Conservation (phyloP, 345 rosid species). For the Noccaea caerulescens region DNA sequence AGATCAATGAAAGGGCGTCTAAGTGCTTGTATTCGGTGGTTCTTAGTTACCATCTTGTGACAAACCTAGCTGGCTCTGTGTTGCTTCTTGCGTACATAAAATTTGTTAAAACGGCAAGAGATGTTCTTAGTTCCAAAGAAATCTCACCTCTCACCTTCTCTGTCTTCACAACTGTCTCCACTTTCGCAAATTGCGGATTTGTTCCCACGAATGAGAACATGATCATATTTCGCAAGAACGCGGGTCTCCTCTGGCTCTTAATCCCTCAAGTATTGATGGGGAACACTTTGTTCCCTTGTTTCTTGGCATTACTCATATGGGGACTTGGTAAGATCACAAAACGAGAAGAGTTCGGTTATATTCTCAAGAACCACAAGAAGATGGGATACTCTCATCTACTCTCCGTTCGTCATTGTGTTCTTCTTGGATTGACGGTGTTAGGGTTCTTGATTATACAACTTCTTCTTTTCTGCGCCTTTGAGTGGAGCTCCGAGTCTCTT, state of each 20-base stretch:
- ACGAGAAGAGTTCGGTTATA: slow-evolving; percentile 42
- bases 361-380: slow-evolving; percentile 47
- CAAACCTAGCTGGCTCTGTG: slow-evolving; percentile 48
- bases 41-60: slow-evolving; percentile 47
- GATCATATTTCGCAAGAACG: slow-evolving; percentile 55
- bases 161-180: slow-evolving; percentile 57
- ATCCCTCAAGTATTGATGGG: slow-evolving; percentile 63
- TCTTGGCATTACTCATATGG: slow-evolving; percentile 50
- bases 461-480: slow-evolving; percentile 47
- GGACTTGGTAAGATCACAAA: slow-evolving; percentile 46
- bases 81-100: slow-evolving; percentile 47
- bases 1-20: slow-evolving; percentile 32
- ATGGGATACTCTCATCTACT: slow-evolving; percentile 57
- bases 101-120: slow-evolving; percentile 45
- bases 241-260: slow-evolving; percentile 58
- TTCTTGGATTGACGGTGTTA: slow-evolving; percentile 50
- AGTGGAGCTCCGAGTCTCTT: slow-evolving; percentile 57
- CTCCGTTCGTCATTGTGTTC: slow-evolving; percentile 32
- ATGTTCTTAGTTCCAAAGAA: slow-evolving; percentile 48
- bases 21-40: slow-evolving; percentile 50
- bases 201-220: slow-evolving; percentile 80
- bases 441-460: slow-evolving; percentile 53
- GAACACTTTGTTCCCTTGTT: slow-evolving; percentile 58
- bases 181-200: slow-evolving; percentile 67
- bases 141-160: slow-evolving; percentile 53